Base-by-base conservation (phyloP, 2,329 filamentous ascomycete species). In the Penicillium sp. region DNA sequence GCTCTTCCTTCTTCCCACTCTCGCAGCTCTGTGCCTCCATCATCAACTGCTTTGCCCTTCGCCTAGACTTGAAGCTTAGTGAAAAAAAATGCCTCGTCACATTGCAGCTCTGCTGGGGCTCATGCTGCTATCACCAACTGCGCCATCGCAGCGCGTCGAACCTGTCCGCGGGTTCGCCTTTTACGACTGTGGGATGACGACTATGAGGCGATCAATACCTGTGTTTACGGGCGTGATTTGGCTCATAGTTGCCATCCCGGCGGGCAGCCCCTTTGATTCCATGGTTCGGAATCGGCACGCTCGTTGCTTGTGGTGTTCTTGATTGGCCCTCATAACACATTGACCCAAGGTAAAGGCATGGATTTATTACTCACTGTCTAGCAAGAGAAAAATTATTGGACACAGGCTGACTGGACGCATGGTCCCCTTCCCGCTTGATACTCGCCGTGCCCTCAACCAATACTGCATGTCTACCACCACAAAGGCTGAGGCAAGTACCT, bases 121-220 rank as follows among this genome's bases (percentile, higher is more conserved):
- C 41, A 45, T 41, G 37, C 44, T 47, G 40, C 39, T 52, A 56
- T 60, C 54, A 59, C 54, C 56, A 59, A 59, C 56, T 54, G 53
- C 54, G 53, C 54, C 47, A 51, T 47, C 28, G 28, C 33, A 31
- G 20, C 26, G 5, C 6, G n/a, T n/a, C 26, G 15, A 14, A 25
- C 21, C 21, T 7, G 7, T 14, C n/a, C 6, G 15, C 15, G n/a
- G 26, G 26, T 28, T n/a, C n/a, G n/a, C n/a, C n/a, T n/a, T n/a
- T n/a, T n/a, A n/a, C n/a, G n/a, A n/a, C n/a, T n/a, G n/a, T 23
- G 21, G 21, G 21, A 7, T 11, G 21, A 23, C 21, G 21, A 23
- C 21, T n/a, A n/a, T n/a, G n/a, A n/a, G n/a, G n/a, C n/a, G n/a
- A n/a, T n/a, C n/a, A n/a, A n/a, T n/a, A n/a, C n/a, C n/a, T n/a